These are phyloP conservation scores for Dothidotthia symphoricarpi DNA, from an alignment of 2,329 filamentous ascomycete species.

Conservation along the genomic window DNA sequence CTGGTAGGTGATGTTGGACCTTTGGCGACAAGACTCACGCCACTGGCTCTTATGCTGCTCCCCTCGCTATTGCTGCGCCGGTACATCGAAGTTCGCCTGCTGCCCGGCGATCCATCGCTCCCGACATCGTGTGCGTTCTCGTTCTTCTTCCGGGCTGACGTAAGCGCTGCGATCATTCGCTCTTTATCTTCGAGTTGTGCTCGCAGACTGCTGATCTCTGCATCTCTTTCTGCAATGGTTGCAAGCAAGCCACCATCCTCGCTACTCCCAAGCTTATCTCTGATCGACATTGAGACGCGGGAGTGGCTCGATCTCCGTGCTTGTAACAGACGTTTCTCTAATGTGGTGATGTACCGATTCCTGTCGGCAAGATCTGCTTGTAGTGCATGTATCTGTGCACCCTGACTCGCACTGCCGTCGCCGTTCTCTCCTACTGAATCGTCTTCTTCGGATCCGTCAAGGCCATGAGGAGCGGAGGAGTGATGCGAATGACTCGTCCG, in stretches of 20 bases:
- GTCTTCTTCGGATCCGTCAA: slow-evolving; percentile 41
- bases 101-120: slow-evolving; percentile 37
- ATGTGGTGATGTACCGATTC: slow-evolving; percentile 89
- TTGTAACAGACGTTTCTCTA: slow-evolving; percentile 89
- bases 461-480: slow-evolving; percentile 20
- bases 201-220: slow-evolving; percentile 87
- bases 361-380: slow-evolving; percentile 96
- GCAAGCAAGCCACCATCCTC: slow-evolving; percentile 75
- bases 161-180: slow-evolving; percentile 82
- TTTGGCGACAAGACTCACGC: slow-evolving; percentile 27
- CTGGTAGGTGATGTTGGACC: slow-evolving; percentile 26
- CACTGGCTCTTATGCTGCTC: slow-evolving; percentile 14
- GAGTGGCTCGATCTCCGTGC: slow-evolving; percentile 88
- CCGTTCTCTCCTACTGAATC: slow-evolving; percentile 73
- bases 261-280: slow-evolving; percentile 63
- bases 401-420: slow-evolving; percentile 77
- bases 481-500: slow-evolving; percentile 24
- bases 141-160: slow-evolving; percentile 79
- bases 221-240: slow-evolving; percentile 81
- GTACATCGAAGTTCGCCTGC: slow-evolving; percentile 38
- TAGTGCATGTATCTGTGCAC: slow-evolving; percentile 84
- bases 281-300: slow-evolving; percentile 73
- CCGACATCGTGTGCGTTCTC: slow-evolving; percentile 67
- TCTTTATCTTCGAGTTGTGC: slow-evolving; percentile 92
- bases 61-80: slow-evolving; percentile 30